Percentiles rank a stretch among this genome's conserved stretches.
These are phyloP conservation scores for Aureobasidium subglaciale DNA, from an alignment of 2,329 filamentous ascomycete species.

Conservation along the genomic window DNA sequence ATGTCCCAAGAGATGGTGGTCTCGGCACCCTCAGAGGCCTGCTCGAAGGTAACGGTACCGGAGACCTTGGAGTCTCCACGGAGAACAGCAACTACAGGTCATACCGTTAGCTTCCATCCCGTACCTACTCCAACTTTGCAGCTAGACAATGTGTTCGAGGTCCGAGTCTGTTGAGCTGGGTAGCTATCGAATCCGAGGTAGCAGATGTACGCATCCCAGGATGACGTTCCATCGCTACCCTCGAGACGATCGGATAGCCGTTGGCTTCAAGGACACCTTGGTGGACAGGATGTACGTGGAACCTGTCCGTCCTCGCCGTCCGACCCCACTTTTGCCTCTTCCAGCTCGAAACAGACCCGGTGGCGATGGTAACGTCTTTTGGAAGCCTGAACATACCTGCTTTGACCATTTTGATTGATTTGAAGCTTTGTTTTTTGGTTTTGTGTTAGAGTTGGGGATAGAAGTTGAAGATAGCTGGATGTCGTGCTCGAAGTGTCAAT, in stretches of 20 bases:
- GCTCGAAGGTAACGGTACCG: slow-evolving; percentile 93
- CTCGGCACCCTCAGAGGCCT: slow-evolving; percentile 69
- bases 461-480: not conserved
- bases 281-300: slow-evolving; percentile 21
- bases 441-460: not conserved
- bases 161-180: not conserved
- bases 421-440: slow-evolving; percentile 17
- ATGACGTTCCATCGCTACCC: not conserved
- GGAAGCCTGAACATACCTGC: slow-evolving; percentile 60
- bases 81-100: slow-evolving; percentile 73
- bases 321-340: slow-evolving; percentile 3
- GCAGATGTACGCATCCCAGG: not conserved
- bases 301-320: slow-evolving; percentile 35
- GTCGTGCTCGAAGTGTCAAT: not conserved
- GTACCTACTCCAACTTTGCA: not conserved
- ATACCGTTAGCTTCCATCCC: slow-evolving; percentile 3
- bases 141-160: not conserved
- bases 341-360: not conserved
- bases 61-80: slow-evolving; percentile 95
- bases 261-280: slow-evolving; percentile 19
- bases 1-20: slow-evolving; percentile 93
- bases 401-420: slow-evolving; percentile 90
- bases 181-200: not conserved
- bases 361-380: not conserved
- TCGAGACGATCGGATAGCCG: not conserved